Evolutionary conservation across 495 filamentous ascomycete genomes (phyloP), one percentile per base, ranked within the genome.

Genomic region (Niebla homalea): DNA sequence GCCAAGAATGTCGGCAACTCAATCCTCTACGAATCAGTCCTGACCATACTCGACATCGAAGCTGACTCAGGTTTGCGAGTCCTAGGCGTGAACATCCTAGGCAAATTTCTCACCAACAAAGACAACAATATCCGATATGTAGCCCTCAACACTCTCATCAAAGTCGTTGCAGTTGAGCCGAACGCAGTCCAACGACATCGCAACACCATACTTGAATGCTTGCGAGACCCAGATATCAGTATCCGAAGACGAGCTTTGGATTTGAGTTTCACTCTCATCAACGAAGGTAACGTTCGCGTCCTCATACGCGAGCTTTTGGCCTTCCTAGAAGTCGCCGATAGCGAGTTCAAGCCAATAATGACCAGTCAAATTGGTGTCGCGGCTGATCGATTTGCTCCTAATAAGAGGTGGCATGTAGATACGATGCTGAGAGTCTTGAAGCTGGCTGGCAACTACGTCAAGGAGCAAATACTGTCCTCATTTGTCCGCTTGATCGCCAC

Each of bases 111-210:
- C 48, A 80, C 88, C 6, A 98, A 98, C 67, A 85, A 89, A 63
- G 92, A 98, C 68, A 98, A 98, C 71, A 98, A 98, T 60, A 97
- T 98, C 62, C 86, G 92, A 59, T 98, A 98, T 62, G 92, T 98
- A 43, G 92, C 92, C 21, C 67, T 98, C 22, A 98, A 98, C 65
- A 98, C 92, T 1, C 71, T 98, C 51, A 90, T 94, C 68, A 98
- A 98, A 68, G 92, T 98, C 46, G 90, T 98, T 40, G 90, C 93
- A 10, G 87, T 98, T 36, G 92, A 98, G 62, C 93, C 92, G 16
- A 97, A 96, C 60, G 93, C 92, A 2, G 92, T 98, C 4, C 93
- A 97, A 61, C 74, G 92, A 62, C 92, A 98, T 66, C 81, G 93
- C 47, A 97, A 95, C 64, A 98, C 92, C 7, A 96, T 98, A 56